Percentiles rank a stretch among this genome's conserved stretches.
phyloP scores from a whole-genome alignment of 2,329 filamentous ascomycete species.

The Leptographium radiaticola region DNA sequence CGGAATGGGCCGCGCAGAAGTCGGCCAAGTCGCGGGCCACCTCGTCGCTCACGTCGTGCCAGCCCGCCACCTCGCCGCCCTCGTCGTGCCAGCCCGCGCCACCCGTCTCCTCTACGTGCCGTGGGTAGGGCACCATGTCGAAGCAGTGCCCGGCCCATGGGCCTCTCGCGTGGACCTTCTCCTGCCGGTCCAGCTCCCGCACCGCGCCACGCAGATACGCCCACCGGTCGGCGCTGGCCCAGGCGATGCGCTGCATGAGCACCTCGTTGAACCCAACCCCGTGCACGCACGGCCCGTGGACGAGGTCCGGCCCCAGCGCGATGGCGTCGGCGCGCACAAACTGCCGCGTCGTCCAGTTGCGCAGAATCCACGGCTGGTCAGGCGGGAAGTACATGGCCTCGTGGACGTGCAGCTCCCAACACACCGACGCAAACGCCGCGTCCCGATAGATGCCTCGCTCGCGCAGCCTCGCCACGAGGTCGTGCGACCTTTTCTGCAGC shows the following conservation, averaged over 20 bases:
- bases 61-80: too few species aligned
- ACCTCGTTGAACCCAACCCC: not conserved
- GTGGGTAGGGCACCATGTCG: too few species aligned
- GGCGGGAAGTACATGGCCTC: not conserved
- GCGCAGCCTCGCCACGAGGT: not conserved
- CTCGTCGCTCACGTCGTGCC: too few species aligned
- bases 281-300: not conserved
- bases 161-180: too few species aligned
- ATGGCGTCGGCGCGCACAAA: not conserved
- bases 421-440: not conserved
- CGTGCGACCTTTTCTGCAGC: not conserved
- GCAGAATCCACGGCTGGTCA: not conserved
- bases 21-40: too few species aligned
- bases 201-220: too few species aligned
- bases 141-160: too few species aligned
- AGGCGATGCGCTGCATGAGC: not conserved
- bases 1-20: too few species aligned
- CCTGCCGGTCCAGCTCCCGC: too few species aligned
- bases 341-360: not conserved
- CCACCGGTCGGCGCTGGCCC: not conserved
- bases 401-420: not conserved
- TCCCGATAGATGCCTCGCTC: not conserved
- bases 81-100: too few species aligned
- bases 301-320: not conserved
- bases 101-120: too few species aligned